Evolutionary conservation across 352 stramenopile species (phyloP).

Genomic region (Globisporangium radiosum): DNA sequence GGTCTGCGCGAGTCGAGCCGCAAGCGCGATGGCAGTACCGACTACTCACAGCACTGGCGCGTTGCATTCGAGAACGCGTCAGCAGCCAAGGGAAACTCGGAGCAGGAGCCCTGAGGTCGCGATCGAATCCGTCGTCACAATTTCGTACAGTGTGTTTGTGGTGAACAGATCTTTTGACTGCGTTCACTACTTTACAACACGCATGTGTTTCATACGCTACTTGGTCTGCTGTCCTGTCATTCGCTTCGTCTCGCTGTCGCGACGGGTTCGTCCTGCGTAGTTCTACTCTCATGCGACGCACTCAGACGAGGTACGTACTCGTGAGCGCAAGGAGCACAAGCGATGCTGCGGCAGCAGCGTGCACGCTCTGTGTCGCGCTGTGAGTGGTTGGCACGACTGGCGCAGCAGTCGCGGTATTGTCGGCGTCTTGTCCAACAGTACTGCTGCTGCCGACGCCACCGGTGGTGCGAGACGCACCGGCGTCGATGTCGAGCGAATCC

Average conservation of each 20-base stretch:
- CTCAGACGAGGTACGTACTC: background rate
- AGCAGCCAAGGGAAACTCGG: no score
- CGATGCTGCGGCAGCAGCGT: background rate
- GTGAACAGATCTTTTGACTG: no score
- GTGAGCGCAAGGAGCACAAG: background rate
- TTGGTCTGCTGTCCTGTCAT: no score
- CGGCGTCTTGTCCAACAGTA: background rate
- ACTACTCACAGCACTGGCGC: conserved; percentile 22
- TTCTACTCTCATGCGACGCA: no score
- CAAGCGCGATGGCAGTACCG: conserved; percentile 26
- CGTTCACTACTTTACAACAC: no score
- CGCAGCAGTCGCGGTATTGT: background rate
- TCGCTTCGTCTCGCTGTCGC: no score
- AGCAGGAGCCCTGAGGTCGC: no score
- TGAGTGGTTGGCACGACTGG: background rate
- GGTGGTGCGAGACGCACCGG: background rate
- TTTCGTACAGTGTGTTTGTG: no score
- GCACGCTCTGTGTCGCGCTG: background rate
- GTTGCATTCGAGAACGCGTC: background rate
- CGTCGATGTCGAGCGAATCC: background rate
- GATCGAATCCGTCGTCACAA: no score
- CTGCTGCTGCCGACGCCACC: background rate
- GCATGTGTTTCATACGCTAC: no score
- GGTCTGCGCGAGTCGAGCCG: conserved; percentile 64
- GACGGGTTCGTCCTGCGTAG: no score